Percentiles rank a stretch among this genome's conserved stretches.
Conservation (phyloP, 768 basidiomycete genomes). For the Boletus vermiculosoides region DNA sequence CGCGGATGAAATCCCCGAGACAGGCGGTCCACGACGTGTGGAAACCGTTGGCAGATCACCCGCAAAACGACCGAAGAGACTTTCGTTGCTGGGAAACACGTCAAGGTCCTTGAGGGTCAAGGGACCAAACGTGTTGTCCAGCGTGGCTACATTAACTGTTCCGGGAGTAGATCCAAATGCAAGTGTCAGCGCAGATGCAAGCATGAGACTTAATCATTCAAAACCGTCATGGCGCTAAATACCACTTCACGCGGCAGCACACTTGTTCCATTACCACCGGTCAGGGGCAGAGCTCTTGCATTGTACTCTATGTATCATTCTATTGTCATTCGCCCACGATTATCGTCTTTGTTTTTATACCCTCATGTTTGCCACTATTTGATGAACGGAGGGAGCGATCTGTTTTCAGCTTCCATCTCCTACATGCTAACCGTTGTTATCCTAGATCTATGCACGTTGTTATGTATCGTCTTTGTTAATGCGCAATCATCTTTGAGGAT, state of each 20-base stretch:
- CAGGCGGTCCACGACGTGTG: conserved; percentile 40
- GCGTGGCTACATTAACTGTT: conserved; percentile 30
- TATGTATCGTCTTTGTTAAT: conserved; percentile 21
- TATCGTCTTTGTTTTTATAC: conserved; percentile 23
- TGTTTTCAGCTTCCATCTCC: conserved; percentile 1
- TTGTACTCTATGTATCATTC: conserved; percentile 18
- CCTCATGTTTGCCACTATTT: conserved; percentile 10
- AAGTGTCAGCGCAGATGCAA: conserved; percentile 44
- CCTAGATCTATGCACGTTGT: conserved; percentile 28
- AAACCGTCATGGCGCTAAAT: conserved; percentile 61
- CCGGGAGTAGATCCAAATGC: conserved; percentile 44
- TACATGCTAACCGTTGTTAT: conserved; percentile 28
- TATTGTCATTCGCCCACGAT: conserved; percentile 6
- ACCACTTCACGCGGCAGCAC: neutral
- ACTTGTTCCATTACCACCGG: conserved; percentile 9
- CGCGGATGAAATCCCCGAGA: conserved; percentile 36
- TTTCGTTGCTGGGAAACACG: conserved; percentile 48
- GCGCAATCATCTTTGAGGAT: conserved; percentile 2
- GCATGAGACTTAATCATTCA: conserved; percentile 39
- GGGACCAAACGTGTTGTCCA: conserved; percentile 32
- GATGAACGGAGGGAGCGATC: conserved; percentile 5
- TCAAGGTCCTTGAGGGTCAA: conserved; percentile 37
- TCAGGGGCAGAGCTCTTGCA: conserved; percentile 13
- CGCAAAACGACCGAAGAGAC: conserved; percentile 56
- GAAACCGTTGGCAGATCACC: conserved; percentile 48